Percentiles rank a stretch among this genome's conserved stretches.
These are phyloP conservation scores for Pseudogymnoascus sp. DNA, from an alignment of 2,329 filamentous ascomycete species.

Conservation along the genomic window DNA sequence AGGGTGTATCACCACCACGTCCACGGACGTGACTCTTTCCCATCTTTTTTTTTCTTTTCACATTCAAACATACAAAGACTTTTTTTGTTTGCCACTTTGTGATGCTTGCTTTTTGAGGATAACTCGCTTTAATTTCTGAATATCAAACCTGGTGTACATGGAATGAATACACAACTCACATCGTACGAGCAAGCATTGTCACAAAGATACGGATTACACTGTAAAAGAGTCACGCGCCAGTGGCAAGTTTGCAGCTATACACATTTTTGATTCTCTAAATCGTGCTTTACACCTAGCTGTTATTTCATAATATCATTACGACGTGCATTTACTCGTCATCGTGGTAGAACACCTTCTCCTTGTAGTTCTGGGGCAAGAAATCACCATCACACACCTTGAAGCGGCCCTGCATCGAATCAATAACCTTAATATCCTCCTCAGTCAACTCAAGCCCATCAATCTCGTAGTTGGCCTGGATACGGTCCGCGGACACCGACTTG, in stretches of 20 bases:
- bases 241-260: neutral
- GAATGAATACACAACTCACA: neutral
- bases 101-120: neutral
- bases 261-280: neutral
- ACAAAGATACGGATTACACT: neutral
- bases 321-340: neutral
- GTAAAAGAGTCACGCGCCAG: neutral
- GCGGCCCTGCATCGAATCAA: slow-evolving; percentile 1
- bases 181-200: neutral
- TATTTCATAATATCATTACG: neutral
- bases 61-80: neutral
- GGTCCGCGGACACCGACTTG: slow-evolving; percentile 66
- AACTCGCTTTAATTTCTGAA: neutral
- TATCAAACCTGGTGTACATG: neutral
- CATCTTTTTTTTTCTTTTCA: neutral
- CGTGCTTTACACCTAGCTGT: neutral
- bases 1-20: neutral
- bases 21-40: neutral
- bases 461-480: slow-evolving; percentile 70
- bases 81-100: neutral
- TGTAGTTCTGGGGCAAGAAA: neutral
- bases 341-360: neutral
- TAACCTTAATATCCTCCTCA: slow-evolving; percentile 3
- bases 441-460: slow-evolving; percentile 4
- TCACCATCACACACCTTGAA: neutral